A percentile compares a stretch with the other conserved stretches of the same genome.
Conservation (phyloP, 179 eudicot genomes). For the Silene noctiflora region DNA sequence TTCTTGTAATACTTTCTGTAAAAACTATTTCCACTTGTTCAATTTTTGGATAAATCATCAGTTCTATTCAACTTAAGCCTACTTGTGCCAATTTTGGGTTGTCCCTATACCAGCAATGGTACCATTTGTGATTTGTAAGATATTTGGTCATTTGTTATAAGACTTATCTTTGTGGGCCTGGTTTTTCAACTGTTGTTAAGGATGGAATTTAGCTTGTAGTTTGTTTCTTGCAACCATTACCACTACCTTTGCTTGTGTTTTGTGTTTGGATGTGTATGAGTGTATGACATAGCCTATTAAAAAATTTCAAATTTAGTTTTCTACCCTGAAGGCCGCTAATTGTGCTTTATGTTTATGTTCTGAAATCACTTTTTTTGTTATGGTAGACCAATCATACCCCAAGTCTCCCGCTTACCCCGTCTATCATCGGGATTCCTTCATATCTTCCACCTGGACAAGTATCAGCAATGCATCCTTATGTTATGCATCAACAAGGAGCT, state of each 20-base stretch:
- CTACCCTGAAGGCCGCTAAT: neutral
- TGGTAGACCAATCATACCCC: conserved; percentile 60
- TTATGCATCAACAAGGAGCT: conserved; percentile 79
- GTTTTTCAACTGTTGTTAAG: neutral
- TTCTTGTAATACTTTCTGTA: too few relatives aligned
- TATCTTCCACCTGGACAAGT: conserved; percentile 75
- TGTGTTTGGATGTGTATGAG: conserved; percentile 3
- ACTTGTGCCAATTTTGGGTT: neutral
- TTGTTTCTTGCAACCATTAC: neutral
- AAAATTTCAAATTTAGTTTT: neutral
- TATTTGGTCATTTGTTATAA: too few relatives aligned
- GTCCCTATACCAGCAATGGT: neutral
- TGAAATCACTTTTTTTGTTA: conserved; percentile 2
- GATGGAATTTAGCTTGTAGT: neutral
- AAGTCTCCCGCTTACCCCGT: conserved; percentile 54
- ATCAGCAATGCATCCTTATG: conserved; percentile 74
- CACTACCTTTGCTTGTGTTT: neutral
- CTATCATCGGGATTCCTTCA: conserved; percentile 72
- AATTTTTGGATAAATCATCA: neutral
- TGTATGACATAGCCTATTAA: too few relatives aligned
- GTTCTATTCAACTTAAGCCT: neutral
- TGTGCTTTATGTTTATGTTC: neutral
- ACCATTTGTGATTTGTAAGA: too few relatives aligned
- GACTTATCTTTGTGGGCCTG: neutral
- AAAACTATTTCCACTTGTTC: too few relatives aligned